phyloP scores from a whole-genome alignment of 805 yeast genomes.

The Nakazawaea ernobii region DNA sequence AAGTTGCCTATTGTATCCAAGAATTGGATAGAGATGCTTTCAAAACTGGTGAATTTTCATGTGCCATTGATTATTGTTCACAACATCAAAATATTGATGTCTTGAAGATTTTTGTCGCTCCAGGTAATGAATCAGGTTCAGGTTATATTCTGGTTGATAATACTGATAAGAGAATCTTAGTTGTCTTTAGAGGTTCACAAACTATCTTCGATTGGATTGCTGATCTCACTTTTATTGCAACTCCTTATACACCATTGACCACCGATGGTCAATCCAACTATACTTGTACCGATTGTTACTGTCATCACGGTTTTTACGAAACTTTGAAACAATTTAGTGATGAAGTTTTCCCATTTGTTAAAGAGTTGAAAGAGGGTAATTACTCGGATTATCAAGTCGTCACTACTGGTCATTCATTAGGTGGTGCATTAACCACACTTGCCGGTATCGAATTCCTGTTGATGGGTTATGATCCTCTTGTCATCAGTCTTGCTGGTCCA shows the following conservation, averaged over 20 bases:
- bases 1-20: conserved; percentile 30
- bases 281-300: not conserved
- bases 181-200: conserved; percentile 61
- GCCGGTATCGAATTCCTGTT: conserved; percentile 57
- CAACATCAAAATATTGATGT: conserved; percentile 26
- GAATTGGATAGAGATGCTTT: conserved; percentile 17
- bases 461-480: conserved; percentile 47
- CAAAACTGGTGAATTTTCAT: conserved; percentile 22
- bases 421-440: conserved; percentile 63
- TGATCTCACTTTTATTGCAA: conserved; percentile 46
- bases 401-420: conserved; percentile 70
- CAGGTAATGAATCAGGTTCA: conserved; percentile 42
- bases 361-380: conserved; percentile 13
- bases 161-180: conserved; percentile 32
- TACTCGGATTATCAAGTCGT: conserved; percentile 45
- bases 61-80: conserved; percentile 28
- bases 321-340: not conserved
- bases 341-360: conserved; percentile 24
- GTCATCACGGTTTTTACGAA: conserved; percentile 18
- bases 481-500: conserved; percentile 60
- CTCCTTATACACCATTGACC: conserved; percentile 37
- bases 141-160: conserved; percentile 51
- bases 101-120: conserved; percentile 32
- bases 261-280: not conserved
- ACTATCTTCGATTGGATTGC: conserved; percentile 58